Percentiles rank a stretch among this genome's conserved stretches.
These are phyloP conservation scores for Nemania sp. DNA, from an alignment of 2,329 filamentous ascomycete species.

Conservation along the genomic window DNA sequence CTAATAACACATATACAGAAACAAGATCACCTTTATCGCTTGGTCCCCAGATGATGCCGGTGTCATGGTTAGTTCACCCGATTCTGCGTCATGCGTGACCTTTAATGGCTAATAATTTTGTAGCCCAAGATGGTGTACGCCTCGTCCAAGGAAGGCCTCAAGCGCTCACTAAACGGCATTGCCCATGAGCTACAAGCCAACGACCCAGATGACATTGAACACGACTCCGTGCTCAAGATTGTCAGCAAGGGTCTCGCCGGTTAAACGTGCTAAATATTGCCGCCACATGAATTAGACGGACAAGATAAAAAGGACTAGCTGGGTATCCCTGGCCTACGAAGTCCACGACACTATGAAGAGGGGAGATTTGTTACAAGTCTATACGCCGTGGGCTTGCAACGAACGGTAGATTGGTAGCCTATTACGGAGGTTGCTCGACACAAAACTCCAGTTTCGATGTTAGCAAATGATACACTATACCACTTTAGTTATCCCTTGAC, in stretches of 20 bases:
- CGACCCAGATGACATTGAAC: conserved; percentile 85
- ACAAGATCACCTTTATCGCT: conserved; percentile 82
- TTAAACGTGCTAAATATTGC: conserved; percentile 50
- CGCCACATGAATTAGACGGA: conserved; percentile 30
- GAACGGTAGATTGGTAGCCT: conserved; percentile 47
- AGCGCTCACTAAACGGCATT: conserved; percentile 81
- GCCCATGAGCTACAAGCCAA: conserved; percentile 85
- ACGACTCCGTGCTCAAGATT: conserved; percentile 74
- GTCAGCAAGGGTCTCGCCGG: conserved; percentile 72
- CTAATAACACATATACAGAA: conserved; percentile 60
- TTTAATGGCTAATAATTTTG: conserved; percentile 35
- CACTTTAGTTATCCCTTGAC: conserved; percentile 48
- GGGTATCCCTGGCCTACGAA: conserved; percentile 41
- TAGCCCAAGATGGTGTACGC: conserved; percentile 90
- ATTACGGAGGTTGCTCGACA: conserved; percentile 49
- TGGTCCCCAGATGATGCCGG: conserved; percentile 86
- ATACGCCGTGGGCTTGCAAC: conserved; percentile 39
- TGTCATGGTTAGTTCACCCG: conserved; percentile 71
- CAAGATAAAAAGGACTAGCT: conserved; percentile 31
- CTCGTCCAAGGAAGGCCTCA: conserved; percentile 87
- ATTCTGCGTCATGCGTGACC: neutral
- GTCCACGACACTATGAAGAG: conserved; percentile 46
- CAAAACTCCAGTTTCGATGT: conserved; percentile 52
- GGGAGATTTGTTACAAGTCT: conserved; percentile 32
- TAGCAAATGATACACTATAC: conserved; percentile 51